These are phyloP conservation scores for Leersia perrieri DNA, from an alignment of 176 grass and related monocot genomes.

Conservation along the genomic window DNA sequence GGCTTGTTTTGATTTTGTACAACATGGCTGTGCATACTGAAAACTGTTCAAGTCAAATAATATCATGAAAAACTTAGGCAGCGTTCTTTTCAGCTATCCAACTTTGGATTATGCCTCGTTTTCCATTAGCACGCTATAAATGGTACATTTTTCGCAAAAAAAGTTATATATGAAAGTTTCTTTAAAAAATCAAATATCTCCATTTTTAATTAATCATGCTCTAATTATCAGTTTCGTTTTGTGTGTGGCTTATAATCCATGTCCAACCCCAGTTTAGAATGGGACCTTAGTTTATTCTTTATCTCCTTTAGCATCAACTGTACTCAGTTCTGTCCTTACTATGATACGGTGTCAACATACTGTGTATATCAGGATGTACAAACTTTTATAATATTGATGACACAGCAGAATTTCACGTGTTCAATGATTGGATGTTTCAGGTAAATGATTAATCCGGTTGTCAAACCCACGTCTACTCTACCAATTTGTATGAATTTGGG, in stretches of 20 bases:
- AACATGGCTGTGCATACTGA: neutral
- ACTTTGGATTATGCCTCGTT: too few relatives aligned
- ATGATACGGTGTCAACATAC: neutral
- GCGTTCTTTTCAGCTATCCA: too few relatives aligned
- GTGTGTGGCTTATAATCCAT: neutral
- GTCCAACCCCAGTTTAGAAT: too few relatives aligned
- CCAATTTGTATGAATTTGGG: neutral
- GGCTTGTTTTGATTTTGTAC: neutral
- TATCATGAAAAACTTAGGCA: neutral
- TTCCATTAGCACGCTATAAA: too few relatives aligned
- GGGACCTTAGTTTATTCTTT: neutral
- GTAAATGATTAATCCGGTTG: neutral
- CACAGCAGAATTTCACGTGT: neutral
- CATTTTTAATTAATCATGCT: too few relatives aligned
- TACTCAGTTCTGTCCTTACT: neutral
- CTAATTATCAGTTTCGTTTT: neutral
- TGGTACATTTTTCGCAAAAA: too few relatives aligned
- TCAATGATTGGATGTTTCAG: slow-evolving; percentile 20
- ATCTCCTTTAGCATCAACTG: neutral
- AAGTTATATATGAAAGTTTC: too few relatives aligned
- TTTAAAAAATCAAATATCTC: too few relatives aligned
- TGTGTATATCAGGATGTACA: neutral
- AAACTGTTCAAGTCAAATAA: neutral
- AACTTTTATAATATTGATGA: neutral
- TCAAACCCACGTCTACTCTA: neutral